A percentile compares a stretch with the other conserved stretches of the same genome.
Evolutionary conservation across 2,329 filamentous ascomycete species (phyloP).

Genomic region (Alternaria ethzedia): DNA sequence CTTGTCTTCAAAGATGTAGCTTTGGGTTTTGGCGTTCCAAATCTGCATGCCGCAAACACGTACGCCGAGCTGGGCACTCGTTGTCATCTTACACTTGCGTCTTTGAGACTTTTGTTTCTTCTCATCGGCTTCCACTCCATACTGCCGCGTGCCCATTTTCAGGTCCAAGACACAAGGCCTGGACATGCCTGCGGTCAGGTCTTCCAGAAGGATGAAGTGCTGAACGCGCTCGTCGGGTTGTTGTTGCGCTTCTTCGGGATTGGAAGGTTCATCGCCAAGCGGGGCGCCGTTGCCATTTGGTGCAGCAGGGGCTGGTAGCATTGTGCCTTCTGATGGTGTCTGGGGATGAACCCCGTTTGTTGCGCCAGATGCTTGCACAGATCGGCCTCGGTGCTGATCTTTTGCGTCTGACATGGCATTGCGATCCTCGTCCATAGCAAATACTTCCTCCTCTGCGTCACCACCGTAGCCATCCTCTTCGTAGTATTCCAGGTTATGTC

Average conservation of each 20-base stretch:
- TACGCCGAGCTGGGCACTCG: slow-evolving; percentile 88
- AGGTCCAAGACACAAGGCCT: slow-evolving; percentile 95
- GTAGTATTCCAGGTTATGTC: slow-evolving; percentile 86
- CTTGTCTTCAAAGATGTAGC: slow-evolving; percentile 96
- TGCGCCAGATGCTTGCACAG: neutral
- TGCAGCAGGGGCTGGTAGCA: slow-evolving; percentile 43
- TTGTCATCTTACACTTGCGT: slow-evolving; percentile 90
- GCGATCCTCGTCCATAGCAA: slow-evolving; percentile 67
- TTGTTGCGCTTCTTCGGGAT: slow-evolving; percentile 55
- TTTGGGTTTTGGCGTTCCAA: slow-evolving; percentile 84
- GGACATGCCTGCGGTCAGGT: slow-evolving; percentile 95
- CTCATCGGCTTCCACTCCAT: slow-evolving; percentile 86
- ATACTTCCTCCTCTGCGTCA: slow-evolving; percentile 75
- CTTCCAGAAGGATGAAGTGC: slow-evolving; percentile 91
- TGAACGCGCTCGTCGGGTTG: slow-evolving; percentile 72
- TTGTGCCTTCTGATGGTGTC: slow-evolving; percentile 26
- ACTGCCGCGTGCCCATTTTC: slow-evolving; percentile 98
- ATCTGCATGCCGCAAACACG: slow-evolving; percentile 95
- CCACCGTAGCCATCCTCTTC: slow-evolving; percentile 87
- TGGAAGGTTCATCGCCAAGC: slow-evolving; percentile 35
- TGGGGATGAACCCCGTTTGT: neutral
- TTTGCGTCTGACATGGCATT: slow-evolving; percentile 18
- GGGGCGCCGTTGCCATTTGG: slow-evolving; percentile 18
- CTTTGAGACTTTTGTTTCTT: slow-evolving; percentile 95
- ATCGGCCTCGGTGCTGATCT: slow-evolving; percentile 4